Evolutionary conservation across 2,329 filamentous ascomycete genomes (phyloP).

Genomic region (Beauveria varroae): DNA sequence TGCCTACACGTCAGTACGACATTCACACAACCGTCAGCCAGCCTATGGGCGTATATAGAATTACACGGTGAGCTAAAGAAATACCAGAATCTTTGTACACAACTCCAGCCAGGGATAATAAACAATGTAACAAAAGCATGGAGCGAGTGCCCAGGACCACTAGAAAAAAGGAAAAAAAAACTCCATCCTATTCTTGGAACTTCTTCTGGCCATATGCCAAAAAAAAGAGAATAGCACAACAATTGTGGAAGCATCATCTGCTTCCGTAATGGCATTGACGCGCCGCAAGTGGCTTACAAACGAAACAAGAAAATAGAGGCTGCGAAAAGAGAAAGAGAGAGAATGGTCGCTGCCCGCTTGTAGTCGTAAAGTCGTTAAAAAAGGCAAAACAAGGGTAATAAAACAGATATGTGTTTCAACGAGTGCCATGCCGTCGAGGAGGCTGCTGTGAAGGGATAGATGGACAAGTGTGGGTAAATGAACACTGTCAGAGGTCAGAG

Average conservation of each 20-base stretch:
- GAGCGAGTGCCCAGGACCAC: neutral
- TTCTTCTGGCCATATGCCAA: neutral
- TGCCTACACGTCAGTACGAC: neutral
- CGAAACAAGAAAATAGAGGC: neutral
- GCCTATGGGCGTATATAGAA: neutral
- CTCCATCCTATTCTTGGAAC: neutral
- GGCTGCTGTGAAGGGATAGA: neutral
- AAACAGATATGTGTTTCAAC: neutral
- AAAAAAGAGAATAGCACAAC: neutral
- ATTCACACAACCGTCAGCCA: neutral
- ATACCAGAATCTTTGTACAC: neutral
- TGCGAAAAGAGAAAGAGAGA: constrained; percentile 3
- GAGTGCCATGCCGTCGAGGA: neutral
- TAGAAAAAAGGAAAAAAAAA: neutral
- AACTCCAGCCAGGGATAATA: neutral
- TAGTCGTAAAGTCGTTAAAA: constrained; percentile 6
- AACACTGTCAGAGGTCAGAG: neutral
- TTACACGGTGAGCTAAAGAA: neutral
- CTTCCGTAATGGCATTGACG: neutral
- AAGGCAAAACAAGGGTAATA: constrained; percentile 10
- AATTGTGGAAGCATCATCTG: neutral
- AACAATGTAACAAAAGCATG: neutral
- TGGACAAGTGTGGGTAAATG: neutral
- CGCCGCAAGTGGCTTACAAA: neutral
- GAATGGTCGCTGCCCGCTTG: constrained; percentile 1